Evolutionary conservation across 2,329 filamentous ascomycete species (phyloP).

Genomic region (Fonsecaea nubica): DNA sequence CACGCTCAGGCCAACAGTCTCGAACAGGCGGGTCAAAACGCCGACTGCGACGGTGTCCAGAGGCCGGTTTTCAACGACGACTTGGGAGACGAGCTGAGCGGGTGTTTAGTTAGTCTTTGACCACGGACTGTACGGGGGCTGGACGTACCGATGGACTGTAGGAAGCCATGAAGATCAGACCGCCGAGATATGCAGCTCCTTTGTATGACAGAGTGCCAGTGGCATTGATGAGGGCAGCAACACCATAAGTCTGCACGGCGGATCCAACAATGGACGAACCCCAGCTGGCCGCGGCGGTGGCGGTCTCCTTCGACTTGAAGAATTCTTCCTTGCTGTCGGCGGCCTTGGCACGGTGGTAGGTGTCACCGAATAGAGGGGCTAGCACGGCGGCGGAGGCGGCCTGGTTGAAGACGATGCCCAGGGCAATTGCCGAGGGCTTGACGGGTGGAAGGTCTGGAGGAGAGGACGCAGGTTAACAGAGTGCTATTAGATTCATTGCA

Average conservation of each 20-base stretch:
- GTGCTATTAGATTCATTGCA: neutral
- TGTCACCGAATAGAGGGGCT: slow-evolving; percentile 87
- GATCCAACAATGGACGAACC: slow-evolving; percentile 89
- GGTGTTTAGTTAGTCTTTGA: slow-evolving; percentile 53
- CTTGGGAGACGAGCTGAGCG: slow-evolving; percentile 77
- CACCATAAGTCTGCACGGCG: slow-evolving; percentile 85
- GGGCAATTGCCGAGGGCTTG: slow-evolving; percentile 96
- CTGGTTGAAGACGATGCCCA: slow-evolving; percentile 96
- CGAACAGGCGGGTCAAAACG: slow-evolving; percentile 81
- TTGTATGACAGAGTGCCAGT: slow-evolving; percentile 96
- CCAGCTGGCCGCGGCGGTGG: slow-evolving; percentile 85
- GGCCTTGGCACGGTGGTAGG: slow-evolving; percentile 88
- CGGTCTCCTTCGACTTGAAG: slow-evolving; percentile 88
- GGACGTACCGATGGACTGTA: slow-evolving; percentile 67
- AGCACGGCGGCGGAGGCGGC: slow-evolving; percentile 86
- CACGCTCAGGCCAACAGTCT: slow-evolving; percentile 88
- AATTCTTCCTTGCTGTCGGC: slow-evolving; percentile 98
- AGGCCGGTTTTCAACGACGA: slow-evolving; percentile 90
- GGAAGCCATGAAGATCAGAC: slow-evolving; percentile 88
- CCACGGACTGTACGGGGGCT: slow-evolving; percentile 46
- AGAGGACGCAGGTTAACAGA: slow-evolving; percentile 24
- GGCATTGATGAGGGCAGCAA: slow-evolving; percentile 89
- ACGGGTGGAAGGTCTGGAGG: slow-evolving; percentile 74
- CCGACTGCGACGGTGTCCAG: slow-evolving; percentile 88
- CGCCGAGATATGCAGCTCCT: slow-evolving; percentile 91